A percentile compares a stretch with the other conserved stretches of the same genome.
phyloP scores from a whole-genome alignment of 139 green algal species.

The Haematococcus sp. region DNA sequence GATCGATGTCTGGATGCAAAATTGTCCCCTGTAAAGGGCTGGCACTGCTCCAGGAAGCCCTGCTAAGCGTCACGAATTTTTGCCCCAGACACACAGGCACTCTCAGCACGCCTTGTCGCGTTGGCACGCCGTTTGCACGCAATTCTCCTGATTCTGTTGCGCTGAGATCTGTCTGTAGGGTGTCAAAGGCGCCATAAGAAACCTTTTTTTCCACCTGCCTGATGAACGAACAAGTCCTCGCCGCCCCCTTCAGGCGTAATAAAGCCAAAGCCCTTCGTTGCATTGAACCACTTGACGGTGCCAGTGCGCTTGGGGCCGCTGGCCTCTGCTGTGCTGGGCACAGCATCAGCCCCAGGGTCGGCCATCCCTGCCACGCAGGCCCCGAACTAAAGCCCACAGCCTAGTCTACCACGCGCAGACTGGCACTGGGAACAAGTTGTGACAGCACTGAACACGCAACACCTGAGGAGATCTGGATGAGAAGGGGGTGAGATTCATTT shows the following conservation, averaged over 20 bases:
- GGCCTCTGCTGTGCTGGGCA: background rate
- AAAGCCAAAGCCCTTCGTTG: slow-evolving; percentile 89
- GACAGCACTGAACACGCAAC: too few species aligned
- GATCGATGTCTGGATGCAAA: background rate
- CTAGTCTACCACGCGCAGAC: too few species aligned
- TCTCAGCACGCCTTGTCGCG: background rate
- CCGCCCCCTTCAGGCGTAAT: slow-evolving; percentile 82
- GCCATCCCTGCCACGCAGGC: background rate
- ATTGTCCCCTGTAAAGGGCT: background rate
- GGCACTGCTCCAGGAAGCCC: background rate
- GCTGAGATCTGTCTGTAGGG: background rate
- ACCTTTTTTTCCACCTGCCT: slow-evolving; percentile 54
- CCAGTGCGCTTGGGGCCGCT: slow-evolving; percentile 9
- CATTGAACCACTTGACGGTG: slow-evolving; percentile 93
- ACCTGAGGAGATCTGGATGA: too few species aligned
- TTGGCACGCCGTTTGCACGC: background rate
- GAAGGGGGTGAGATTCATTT: too few species aligned
- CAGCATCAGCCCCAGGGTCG: background rate
- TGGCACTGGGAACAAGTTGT: too few species aligned
- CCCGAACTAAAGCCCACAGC: too few species aligned
- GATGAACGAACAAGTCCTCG: slow-evolving; percentile 95
- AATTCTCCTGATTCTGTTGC: background rate
- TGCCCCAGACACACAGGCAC: background rate
- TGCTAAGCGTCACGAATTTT: background rate
- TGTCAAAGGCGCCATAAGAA: background rate